Evolutionary conservation across 2,329 filamentous ascomycete genomes (phyloP).

Genomic region (Cladosporium sp.): DNA sequence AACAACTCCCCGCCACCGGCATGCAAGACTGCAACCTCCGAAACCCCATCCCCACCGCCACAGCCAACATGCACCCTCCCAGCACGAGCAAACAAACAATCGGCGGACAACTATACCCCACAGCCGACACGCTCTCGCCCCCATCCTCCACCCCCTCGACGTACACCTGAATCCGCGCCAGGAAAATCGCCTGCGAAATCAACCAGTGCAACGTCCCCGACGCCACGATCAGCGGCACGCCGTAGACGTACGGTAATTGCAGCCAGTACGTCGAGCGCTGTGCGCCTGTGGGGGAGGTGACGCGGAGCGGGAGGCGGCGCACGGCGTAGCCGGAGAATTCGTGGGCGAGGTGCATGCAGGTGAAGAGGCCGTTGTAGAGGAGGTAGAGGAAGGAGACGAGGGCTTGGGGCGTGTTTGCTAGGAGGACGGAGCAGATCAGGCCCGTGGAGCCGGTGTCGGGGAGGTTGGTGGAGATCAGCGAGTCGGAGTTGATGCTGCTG

Average conservation of each 20-base stretch:
- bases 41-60: slow-evolving; percentile 2
- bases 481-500: not conserved
- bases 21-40: slow-evolving; percentile 14
- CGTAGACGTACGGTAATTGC: slow-evolving; percentile 35
- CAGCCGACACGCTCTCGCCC: not conserved
- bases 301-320: slow-evolving; percentile 32
- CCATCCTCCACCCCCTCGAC: not conserved
- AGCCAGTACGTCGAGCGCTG: slow-evolving; percentile 41
- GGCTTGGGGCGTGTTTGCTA: slow-evolving; percentile 47
- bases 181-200: slow-evolving; percentile 41
- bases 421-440: slow-evolving; percentile 23
- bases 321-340: slow-evolving; percentile 44
- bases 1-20: slow-evolving; percentile 18
- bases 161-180: slow-evolving; percentile 29
- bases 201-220: slow-evolving; percentile 40
- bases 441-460: not conserved
- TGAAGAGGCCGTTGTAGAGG: slow-evolving; percentile 42
- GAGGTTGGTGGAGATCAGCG: not conserved
- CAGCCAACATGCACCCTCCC: not conserved
- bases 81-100: not conserved
- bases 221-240: slow-evolving; percentile 31
- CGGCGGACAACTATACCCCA: not conserved
- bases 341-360: slow-evolving; percentile 40
- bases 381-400: slow-evolving; percentile 45
- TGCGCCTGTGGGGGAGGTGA: slow-evolving; percentile 31